Evolutionary conservation across 1,284 basidiomycete genomes (phyloP).

Genomic region (Ustilago vetiveriae): DNA sequence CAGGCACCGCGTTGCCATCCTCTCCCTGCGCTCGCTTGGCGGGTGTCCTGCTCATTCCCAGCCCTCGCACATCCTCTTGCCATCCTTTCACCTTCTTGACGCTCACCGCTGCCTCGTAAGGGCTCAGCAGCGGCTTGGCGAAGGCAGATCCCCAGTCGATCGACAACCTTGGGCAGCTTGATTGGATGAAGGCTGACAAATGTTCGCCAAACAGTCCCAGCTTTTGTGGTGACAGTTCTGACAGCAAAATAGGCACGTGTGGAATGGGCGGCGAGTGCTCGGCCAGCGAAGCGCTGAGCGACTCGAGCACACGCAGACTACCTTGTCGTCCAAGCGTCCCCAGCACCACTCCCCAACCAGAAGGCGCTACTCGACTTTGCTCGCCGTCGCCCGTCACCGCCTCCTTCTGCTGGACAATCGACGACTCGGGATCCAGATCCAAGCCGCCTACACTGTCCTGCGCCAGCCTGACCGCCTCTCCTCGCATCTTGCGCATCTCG

Average conservation of each 20-base stretch:
- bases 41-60: slow-evolving; percentile 68
- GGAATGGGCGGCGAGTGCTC: slow-evolving; percentile 69
- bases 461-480: slow-evolving; percentile 76
- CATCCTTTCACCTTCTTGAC: slow-evolving; percentile 78
- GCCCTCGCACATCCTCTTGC: slow-evolving; percentile 64
- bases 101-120: slow-evolving; percentile 92
- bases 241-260: slow-evolving; percentile 88
- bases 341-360: slow-evolving; percentile 88
- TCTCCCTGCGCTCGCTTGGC: slow-evolving; percentile 5
- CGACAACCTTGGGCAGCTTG: slow-evolving; percentile 91
- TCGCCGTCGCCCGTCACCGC: slow-evolving; percentile 22
- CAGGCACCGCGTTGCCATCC: slow-evolving; percentile 9
- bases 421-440: slow-evolving; percentile 22
- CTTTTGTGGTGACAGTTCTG: slow-evolving; percentile 94
- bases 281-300: slow-evolving; percentile 41
- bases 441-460: slow-evolving; percentile 44
- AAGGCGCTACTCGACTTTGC: slow-evolving; percentile 44
- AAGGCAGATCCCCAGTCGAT: slow-evolving; percentile 94
- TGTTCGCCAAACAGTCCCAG: slow-evolving; percentile 80
- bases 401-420: slow-evolving; percentile 14
- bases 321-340: slow-evolving; percentile 96
- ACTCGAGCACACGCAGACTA: slow-evolving; percentile 83
- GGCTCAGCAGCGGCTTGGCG: slow-evolving; percentile 84
- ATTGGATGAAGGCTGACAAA: slow-evolving; percentile 90
- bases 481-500: slow-evolving; percentile 79